Evolutionary conservation across 176 grass and related monocot genomes (phyloP).

Genomic region (Paspalum notatum): DNA sequence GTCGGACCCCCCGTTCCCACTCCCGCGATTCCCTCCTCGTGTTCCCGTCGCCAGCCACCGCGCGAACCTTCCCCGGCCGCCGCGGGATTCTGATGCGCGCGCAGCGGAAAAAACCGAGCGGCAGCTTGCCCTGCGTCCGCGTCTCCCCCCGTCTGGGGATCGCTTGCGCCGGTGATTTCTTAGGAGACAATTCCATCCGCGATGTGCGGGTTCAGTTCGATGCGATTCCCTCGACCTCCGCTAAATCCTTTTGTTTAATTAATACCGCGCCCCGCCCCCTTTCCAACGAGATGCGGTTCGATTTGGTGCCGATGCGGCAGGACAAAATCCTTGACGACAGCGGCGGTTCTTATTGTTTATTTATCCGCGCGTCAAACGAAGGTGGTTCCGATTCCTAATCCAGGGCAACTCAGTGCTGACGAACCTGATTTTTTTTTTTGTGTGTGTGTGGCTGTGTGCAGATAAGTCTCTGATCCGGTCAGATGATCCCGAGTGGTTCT

Average conservation of each 20-base stretch:
- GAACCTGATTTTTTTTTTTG: neutral
- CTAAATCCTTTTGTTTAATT: constrained; percentile 29
- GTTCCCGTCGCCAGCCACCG: neutral
- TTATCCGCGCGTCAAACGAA: constrained; percentile 26
- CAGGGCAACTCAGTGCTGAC: neutral
- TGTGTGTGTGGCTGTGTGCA: constrained; percentile 33
- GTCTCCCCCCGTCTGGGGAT: neutral
- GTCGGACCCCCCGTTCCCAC: neutral
- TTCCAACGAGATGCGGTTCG: constrained; percentile 46
- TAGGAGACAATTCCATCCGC: neutral
- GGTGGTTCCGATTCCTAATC: constrained; percentile 21
- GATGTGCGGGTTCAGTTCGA: constrained; percentile 25
- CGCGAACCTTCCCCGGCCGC: neutral
- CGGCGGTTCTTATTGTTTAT: neutral
- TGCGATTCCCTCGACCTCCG: constrained; percentile 45
- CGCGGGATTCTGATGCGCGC: neutral
- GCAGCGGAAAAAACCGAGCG: neutral
- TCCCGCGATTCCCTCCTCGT: neutral
- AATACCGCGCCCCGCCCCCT: neutral
- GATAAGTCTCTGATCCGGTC: constrained; percentile 83
- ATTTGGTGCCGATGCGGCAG: constrained; percentile 38
- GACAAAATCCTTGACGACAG: constrained; percentile 7
- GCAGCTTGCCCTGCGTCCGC: neutral
- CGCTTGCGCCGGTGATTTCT: neutral
- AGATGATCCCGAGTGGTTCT: constrained; percentile 92